phyloP scores from a whole-genome alignment of 768 basidiomycete species.

The Cytidiella melzeri region DNA sequence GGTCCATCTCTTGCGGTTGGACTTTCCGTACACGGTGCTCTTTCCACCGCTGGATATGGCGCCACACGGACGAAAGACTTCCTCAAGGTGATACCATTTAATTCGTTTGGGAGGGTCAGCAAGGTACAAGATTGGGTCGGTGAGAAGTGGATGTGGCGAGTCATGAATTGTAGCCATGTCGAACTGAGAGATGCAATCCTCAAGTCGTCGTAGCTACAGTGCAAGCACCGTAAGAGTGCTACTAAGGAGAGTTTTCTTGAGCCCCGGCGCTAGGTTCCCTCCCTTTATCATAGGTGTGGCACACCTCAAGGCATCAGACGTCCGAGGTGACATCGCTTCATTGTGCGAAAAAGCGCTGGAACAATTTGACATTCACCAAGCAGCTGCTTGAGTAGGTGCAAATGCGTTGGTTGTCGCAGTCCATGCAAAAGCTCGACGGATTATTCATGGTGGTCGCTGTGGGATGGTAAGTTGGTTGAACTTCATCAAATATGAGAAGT shows the following conservation, averaged over 20 bases:
- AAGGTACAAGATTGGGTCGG: background rate
- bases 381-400: too few species aligned
- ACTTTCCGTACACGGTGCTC: background rate
- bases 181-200: background rate
- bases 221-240: background rate
- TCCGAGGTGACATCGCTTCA: too few species aligned
- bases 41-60: background rate
- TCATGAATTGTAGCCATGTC: background rate
- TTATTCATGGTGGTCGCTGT: too few species aligned
- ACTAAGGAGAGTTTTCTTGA: background rate
- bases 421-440: too few species aligned
- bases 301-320: too few species aligned
- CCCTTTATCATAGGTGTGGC: too few species aligned
- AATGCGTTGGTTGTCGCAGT: too few species aligned
- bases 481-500: too few species aligned
- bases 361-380: too few species aligned
- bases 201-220: background rate
- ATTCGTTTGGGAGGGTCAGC: background rate
- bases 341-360: too few species aligned
- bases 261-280: too few species aligned
- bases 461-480: too few species aligned
- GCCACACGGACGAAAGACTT: slow-evolving; percentile 1
- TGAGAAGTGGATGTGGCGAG: slow-evolving; percentile 6
- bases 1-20: slow-evolving; percentile 2
- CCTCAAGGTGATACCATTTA: slow-evolving; percentile 1